These are phyloP conservation scores for Domatiomyces catenatus DNA, from an alignment of 2,329 filamentous ascomycete species.

Conservation along the genomic window DNA sequence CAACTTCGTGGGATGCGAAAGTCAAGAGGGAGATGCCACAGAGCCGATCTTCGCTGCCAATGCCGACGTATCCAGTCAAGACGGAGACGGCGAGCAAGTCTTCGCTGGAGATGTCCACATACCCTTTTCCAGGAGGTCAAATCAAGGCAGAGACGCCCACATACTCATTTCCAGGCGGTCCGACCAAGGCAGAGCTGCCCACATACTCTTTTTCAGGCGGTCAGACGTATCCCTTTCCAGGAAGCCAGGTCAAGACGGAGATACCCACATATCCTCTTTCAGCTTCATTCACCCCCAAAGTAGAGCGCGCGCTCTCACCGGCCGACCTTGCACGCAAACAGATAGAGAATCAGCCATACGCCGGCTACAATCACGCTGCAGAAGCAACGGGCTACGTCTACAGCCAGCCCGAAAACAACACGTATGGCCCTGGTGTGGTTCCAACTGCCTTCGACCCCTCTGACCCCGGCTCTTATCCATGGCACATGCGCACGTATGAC, in stretches of 20 bases:
- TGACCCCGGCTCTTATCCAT: not conserved
- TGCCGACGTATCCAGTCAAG: not conserved
- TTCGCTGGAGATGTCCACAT: too few species aligned
- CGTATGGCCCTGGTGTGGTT: not conserved
- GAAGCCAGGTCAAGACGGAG: too few species aligned
- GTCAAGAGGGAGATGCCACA: not conserved
- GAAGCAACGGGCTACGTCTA: not conserved
- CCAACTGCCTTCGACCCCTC: not conserved
- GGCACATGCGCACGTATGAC: not conserved
- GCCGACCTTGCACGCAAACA: not conserved
- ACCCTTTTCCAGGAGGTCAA: too few species aligned
- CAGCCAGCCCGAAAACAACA: not conserved
- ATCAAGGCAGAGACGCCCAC: too few species aligned
- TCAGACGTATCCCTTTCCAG: too few species aligned
- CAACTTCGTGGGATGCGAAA: not conserved
- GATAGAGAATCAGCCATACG: not conserved
- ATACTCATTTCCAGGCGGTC: too few species aligned
- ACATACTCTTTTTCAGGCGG: not conserved
- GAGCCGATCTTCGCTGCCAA: not conserved
- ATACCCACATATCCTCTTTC: not conserved
- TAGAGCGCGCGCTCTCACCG: not conserved
- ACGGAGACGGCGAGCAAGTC: too few species aligned
- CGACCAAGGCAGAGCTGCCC: too few species aligned
- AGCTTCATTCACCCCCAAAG: not conserved
- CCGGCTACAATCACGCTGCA: not conserved